Evolutionary conservation across 108 stramenopile genomes (phyloP).

Genomic region (Nannochloropsis oceanica): DNA sequence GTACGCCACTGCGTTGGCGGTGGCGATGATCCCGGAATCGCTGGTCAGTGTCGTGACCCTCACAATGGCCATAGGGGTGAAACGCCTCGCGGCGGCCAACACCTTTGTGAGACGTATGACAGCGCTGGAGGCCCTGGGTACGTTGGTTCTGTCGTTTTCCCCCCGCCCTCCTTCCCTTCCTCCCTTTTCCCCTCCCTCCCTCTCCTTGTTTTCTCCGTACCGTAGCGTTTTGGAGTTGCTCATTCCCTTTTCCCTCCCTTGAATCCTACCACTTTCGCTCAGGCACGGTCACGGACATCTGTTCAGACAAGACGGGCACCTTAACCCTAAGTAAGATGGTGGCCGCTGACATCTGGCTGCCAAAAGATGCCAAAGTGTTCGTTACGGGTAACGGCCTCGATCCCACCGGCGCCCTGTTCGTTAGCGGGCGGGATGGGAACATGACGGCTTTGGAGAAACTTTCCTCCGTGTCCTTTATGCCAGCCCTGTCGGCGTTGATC

Average conservation of each 20-base stretch:
- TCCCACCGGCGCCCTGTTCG: not conserved
- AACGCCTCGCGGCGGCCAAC: not conserved
- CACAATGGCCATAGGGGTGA: not conserved
- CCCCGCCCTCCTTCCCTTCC: not conserved
- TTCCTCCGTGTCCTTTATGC: not conserved
- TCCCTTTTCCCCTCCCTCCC: not conserved
- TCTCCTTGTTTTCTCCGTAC: not conserved
- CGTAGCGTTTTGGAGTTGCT: not conserved
- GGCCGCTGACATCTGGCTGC: not conserved
- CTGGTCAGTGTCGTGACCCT: not conserved
- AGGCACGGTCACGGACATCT: not conserved
- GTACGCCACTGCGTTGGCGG: not conserved
- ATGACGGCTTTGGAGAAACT: not conserved
- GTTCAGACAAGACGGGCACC: conserved; percentile 3
- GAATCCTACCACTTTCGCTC: not conserved
- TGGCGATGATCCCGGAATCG: not conserved
- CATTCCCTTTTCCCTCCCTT: not conserved
- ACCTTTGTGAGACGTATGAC: not conserved
- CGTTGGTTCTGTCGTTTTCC: not conserved
- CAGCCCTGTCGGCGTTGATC: not conserved
- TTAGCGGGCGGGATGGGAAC: not conserved
- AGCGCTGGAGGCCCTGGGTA: not conserved
- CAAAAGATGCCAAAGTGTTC: not conserved
- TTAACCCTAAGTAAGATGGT: conserved; percentile 1
- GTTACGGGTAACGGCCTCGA: not conserved